phyloP scores from a whole-genome alignment of 2,329 filamentous ascomycete genomes.

The Zasmidium cellare region DNA sequence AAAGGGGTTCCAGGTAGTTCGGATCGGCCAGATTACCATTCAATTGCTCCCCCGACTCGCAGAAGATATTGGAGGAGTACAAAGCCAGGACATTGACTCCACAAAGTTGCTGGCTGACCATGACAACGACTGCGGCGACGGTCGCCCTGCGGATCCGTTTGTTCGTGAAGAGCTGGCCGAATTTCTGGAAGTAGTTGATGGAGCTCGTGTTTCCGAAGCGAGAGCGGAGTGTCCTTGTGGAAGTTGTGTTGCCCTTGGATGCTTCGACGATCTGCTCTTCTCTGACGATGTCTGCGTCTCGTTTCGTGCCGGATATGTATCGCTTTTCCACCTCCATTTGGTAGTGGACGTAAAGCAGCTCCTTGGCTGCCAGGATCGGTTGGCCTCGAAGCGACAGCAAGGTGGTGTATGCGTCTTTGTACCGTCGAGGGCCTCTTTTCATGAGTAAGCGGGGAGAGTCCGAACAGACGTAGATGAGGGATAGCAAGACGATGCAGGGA shows the following conservation, averaged over 20 bases:
- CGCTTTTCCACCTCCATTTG: conserved; percentile 30
- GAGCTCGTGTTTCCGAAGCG: conserved; percentile 1
- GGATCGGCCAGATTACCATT: conserved; percentile 8
- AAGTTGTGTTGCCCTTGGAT: neutral
- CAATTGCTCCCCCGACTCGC: conserved; percentile 9
- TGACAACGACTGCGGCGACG: conserved; percentile 25
- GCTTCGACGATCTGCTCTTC: conserved; percentile 3
- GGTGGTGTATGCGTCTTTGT: conserved; percentile 27
- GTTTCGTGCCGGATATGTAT: conserved; percentile 9
- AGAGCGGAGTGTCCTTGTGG: neutral
- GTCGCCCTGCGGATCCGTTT: conserved; percentile 29
- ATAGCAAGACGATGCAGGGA: conserved; percentile 29
- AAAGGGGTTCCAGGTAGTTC: conserved; percentile 21
- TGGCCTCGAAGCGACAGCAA: conserved; percentile 24
- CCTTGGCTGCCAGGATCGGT: conserved; percentile 31
- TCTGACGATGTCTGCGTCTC: conserved; percentile 5
- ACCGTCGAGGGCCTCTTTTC: conserved; percentile 23
- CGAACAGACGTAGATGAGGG: conserved; percentile 28
- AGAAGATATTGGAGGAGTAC: conserved; percentile 30
- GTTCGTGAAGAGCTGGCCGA: conserved; percentile 29
- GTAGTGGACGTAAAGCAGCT: conserved; percentile 30
- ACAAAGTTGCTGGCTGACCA: conserved; percentile 31
- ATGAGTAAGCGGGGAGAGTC: conserved; percentile 34
- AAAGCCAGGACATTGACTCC: conserved; percentile 29
- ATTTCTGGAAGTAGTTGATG: conserved; percentile 25